Base-by-base conservation (phyloP, 345 rosid genomes). In the Eucalyptus pauciflora region DNA sequence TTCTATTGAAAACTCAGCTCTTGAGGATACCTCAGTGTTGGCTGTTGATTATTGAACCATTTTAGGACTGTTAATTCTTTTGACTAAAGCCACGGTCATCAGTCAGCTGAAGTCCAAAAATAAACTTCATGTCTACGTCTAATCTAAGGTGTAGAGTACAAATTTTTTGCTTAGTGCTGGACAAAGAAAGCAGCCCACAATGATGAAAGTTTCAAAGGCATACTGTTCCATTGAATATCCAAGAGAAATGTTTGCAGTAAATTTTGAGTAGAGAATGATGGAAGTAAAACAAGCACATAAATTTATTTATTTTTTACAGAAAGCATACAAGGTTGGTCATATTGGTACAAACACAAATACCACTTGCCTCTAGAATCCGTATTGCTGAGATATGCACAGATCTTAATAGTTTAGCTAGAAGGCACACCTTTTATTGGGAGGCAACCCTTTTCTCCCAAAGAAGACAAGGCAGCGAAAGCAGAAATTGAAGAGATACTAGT, bases 381-480 rank as follows among this genome's bases (percentile, higher is more conserved):
- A 24, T 41, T 43, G 79, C n/a, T 52, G 49, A 83, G 22, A 49
- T 8, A n/a, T 45, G 52, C 87, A 31, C 29, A 54, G 14, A 43
- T 14, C 3, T 37, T 71, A 37, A 37, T 37, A 71, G 20, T 37
- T 37, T 71, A 71, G 83, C 83, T 71, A 37, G 46, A 33, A 43
- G 31, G 45, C 18, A 50, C n/a, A 93, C 92, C 92, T 91, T 90
- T 87, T 49, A 90, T 22, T 12, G 94, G 92, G 69, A 93, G 49
- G 51, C 88, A 91, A 56, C 91, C 92, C 81, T 43, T 91, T 41
- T 90, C 90, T 33, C 24, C n/a, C 15, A 92, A 86, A 43, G 69
- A 87, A 15, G 90, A 90, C 58, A 93, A 89, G 81, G 92, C 88
- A 18, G 90, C 24, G 71, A 89, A 92, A 71, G 86, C 92, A 62